A percentile compares a stretch with the other conserved stretches of the same genome.
Conservation (phyloP, 305 asterid genomes). For the Rubia peregrina region DNA sequence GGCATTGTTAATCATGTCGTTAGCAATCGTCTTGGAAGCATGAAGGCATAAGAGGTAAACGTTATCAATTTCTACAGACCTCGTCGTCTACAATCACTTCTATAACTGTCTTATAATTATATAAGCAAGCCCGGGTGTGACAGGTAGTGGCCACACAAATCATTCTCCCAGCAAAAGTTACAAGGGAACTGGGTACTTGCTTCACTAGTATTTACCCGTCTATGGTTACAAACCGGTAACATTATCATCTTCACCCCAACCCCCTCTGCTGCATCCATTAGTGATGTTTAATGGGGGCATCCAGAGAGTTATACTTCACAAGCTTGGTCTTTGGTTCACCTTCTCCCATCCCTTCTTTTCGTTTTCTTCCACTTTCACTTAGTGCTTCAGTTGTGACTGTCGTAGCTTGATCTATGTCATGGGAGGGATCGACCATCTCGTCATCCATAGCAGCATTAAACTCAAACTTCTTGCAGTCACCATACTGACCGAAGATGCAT, state of each 20-base stretch:
- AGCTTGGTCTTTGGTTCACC: slow-evolving; percentile 37
- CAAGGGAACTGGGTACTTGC: neutral
- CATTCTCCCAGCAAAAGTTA: neutral
- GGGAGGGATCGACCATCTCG: slow-evolving; percentile 29
- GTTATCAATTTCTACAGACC: too few species aligned
- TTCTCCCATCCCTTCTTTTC: slow-evolving; percentile 36
- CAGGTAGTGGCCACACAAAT: neutral
- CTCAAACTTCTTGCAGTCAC: slow-evolving; percentile 2
- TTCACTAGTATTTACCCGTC: neutral
- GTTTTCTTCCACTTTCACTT: slow-evolving; percentile 38
- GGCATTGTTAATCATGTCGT: too few species aligned
- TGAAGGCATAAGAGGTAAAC: too few species aligned
- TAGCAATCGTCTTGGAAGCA: too few species aligned
- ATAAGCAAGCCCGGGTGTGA: neutral
- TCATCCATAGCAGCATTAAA: slow-evolving; percentile 25
- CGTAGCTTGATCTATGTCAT: slow-evolving; percentile 16
- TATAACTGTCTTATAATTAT: neutral
- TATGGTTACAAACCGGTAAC: neutral
- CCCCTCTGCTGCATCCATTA: slow-evolving; percentile 5
- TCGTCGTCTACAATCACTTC: too few species aligned
- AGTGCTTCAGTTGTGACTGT: slow-evolving; percentile 11
- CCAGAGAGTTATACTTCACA: slow-evolving; percentile 32
- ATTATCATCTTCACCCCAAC: neutral
- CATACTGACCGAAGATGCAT: slow-evolving; percentile 4
- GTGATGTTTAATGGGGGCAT: slow-evolving; percentile 15